phyloP scores from a whole-genome alignment of 2,329 filamentous ascomycete genomes.

The Calonectria fujianensis region DNA sequence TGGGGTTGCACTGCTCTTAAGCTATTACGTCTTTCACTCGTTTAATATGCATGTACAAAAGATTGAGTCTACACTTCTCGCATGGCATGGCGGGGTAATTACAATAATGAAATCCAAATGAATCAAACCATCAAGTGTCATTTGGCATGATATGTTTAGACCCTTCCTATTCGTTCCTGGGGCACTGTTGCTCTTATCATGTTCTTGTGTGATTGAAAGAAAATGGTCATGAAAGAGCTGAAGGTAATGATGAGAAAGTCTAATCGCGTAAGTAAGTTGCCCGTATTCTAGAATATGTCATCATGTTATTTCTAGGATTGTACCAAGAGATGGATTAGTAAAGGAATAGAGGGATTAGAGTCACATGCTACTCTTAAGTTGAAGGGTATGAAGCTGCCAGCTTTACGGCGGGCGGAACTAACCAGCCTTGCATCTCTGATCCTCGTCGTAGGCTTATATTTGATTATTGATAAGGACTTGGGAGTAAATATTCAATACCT shows the following conservation, averaged over 20 bases:
- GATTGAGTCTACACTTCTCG: not conserved
- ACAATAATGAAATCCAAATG: not conserved
- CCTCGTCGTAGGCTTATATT: too few species aligned
- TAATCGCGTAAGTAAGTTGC: too few species aligned
- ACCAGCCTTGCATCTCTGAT: too few species aligned
- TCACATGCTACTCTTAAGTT: not conserved
- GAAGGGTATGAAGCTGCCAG: not conserved
- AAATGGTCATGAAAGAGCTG: not conserved
- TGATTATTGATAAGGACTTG: too few species aligned
- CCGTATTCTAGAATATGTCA: too few species aligned
- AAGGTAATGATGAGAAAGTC: too few species aligned
- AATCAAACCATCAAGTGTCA: not conserved
- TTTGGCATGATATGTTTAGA: not conserved
- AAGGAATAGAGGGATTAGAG: too few species aligned
- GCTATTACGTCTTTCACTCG: not conserved
- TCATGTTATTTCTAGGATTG: too few species aligned
- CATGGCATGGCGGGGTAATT: not conserved
- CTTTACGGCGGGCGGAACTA: not conserved
- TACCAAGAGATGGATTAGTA: too few species aligned
- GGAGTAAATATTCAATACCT: too few species aligned
- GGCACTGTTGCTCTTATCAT: not conserved
- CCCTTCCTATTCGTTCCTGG: not conserved
- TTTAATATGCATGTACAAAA: constrained; percentile 8
- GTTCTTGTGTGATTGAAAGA: not conserved
- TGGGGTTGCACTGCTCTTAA: not conserved